Conservation (phyloP, 2,329 filamentous ascomycete species). For the Shiraia bambusicola region DNA sequence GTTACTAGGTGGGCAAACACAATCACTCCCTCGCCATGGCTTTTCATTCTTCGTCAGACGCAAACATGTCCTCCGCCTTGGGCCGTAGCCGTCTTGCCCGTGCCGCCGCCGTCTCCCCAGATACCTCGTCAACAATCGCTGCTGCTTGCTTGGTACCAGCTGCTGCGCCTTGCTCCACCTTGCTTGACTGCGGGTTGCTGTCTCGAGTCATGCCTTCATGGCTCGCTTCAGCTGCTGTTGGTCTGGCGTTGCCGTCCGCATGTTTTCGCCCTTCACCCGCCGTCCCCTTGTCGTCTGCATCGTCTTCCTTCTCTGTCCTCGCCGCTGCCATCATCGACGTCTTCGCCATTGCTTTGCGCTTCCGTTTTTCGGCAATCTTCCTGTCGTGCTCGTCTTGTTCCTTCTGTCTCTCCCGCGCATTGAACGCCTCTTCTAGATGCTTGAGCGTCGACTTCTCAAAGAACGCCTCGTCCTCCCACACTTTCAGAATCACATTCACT, state of each 20-base stretch:
- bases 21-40: background rate
- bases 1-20: background rate
- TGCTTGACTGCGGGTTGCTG: no score
- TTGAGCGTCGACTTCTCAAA: conserved; percentile 34
- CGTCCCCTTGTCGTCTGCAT: conserved; percentile 22
- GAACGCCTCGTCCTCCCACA: conserved; percentile 38
- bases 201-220: no score
- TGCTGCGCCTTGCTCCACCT: background rate
- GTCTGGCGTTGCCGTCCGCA: conserved; percentile 7
- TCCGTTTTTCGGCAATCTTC: conserved; percentile 57
- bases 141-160: background rate
- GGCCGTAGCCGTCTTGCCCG: conserved; percentile 39
- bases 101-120: conserved; percentile 40
- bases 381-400: conserved; percentile 64
- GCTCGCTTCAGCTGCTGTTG: background rate
- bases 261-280: conserved; percentile 13
- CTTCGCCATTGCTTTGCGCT: conserved; percentile 16
- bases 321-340: conserved; percentile 6
- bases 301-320: conserved; percentile 8
- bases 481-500: conserved; percentile 35
- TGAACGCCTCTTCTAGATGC: conserved; percentile 33
- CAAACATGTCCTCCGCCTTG: conserved; percentile 46
- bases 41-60: conserved; percentile 30
- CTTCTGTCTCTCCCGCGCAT: conserved; percentile 43
- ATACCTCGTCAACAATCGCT: conserved; percentile 15